Evolutionary conservation across 2,329 filamentous ascomycete genomes (phyloP), one percentile per base, ranked within the genome.

Genomic region (Leptographium galeiforme): DNA sequence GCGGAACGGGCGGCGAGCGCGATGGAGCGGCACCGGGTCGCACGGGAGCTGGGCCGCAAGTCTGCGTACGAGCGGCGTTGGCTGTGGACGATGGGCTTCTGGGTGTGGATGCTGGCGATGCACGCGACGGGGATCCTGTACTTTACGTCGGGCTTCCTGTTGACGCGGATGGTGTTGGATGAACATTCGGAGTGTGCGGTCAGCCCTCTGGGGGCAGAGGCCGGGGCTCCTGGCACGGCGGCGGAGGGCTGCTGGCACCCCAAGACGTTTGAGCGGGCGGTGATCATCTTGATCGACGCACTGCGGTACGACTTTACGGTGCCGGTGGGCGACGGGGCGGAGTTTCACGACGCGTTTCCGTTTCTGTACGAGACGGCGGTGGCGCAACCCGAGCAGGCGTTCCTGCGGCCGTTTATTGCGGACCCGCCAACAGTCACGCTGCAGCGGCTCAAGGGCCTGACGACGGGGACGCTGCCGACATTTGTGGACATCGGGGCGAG

Each of bases 271-370:
- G 81, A 95, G 57, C 93, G 90, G 65, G 90, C 91, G 12, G 83
- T 98, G 48, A 78, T 98, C 30, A 79, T 98, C 53, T 72, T 98
- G 50, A 85, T 98, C 55, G 93, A 98, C 67, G 93, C 93, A 52
- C 76, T 98, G 55, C 85, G 93, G 56, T 98, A 98, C 69, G 93
- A 98, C 68, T 98, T 98, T 62, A 94, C 91, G 0, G 81, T 97
- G 12, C 93, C 93, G 0, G 84, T 85, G 56, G 70, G 74, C 46
- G 71, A 78, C 54, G 68, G 75, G 60, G 63, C 70, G 48, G 72
- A 71, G 50, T 98, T 88, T 67, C 90, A 96, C 68, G 86, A 98
- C 65, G 85, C 89, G 7, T 78, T 98, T 38, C 87, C 89, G 1
- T 80, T 95, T 52, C 72, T 97, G 32, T 85, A 96, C 71, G 87